These are phyloP conservation scores for Cicer bijugum DNA, from an alignment of 306 rosid species.

Conservation along the genomic window DNA sequence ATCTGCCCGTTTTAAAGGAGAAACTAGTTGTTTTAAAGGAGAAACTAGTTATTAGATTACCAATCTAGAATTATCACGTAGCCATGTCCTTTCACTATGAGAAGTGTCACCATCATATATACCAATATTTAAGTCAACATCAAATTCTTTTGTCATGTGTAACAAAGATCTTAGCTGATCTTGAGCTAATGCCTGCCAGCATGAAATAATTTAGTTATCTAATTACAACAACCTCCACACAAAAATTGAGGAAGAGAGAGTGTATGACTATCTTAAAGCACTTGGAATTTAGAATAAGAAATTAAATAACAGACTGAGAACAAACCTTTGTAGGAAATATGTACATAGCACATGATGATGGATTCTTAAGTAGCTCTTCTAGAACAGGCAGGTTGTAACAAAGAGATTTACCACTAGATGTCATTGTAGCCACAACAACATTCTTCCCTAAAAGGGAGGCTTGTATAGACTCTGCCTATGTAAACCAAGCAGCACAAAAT, in stretches of 20 bases:
- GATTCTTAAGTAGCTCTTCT: conserved; percentile 63
- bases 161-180: conserved; percentile 86
- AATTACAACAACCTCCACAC: conserved; percentile 5
- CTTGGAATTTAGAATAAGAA: conserved; percentile 31
- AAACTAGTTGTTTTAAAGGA: conserved; percentile 30
- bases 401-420: conserved; percentile 97
- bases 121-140: conserved; percentile 68
- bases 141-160: conserved; percentile 66
- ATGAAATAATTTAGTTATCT: conserved; percentile 39
- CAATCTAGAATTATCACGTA: conserved; percentile 84
- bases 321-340: conserved; percentile 94
- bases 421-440: conserved; percentile 89
- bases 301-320: conserved; percentile 32
- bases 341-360: conserved; percentile 74
- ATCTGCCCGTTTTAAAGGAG: conserved; percentile 23
- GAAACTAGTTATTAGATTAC: conserved; percentile 52
- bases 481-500: conserved; percentile 40
- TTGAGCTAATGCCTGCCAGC: conserved; percentile 88
- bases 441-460: conserved; percentile 77
- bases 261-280: conserved; percentile 28
- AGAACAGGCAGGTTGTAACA: conserved; percentile 90
- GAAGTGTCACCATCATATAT: conserved; percentile 93
- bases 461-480: conserved; percentile 73
- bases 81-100: conserved; percentile 63
- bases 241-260: not conserved